Base-by-base conservation (phyloP, 345 rosid genomes). In the Cardamine occulta region DNA sequence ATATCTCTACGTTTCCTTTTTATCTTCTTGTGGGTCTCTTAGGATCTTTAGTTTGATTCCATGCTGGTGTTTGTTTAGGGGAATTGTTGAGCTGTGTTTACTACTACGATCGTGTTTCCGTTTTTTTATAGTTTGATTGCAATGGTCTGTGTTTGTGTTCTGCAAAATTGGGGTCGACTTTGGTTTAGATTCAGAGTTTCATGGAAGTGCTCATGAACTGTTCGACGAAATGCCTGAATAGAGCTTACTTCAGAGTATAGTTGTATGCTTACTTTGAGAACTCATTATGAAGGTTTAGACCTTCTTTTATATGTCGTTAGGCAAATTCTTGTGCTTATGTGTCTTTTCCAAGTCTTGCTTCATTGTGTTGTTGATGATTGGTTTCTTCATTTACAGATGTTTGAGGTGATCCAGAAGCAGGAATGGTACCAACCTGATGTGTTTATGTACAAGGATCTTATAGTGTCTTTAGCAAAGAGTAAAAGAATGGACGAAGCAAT, bases 361-460 rank as follows among this genome's bases (percentile, higher is more conserved):
- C 7, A 28, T 55, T 28, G 28, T 52, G 54, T 32, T 62, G 49
- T 53, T 76, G 45, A 37, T 62, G 23, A 9, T 23, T 7, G 49
- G 52, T 15, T 66, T 65, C 42, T 73, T 54, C 56, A 79, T 31
- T 62, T 79, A 55, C 86, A 92, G 99, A 79, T 90, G 71, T 94
- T 94, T 18, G 81, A 77, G 83, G 87, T 86, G 71, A 84, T 92
- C 32, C 89, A 81, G 63, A 90, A 86, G 79, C 96, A 92, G 73
- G 92, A 88, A 52, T 91, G 97, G 96, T 92, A 94, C 58, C 65
- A 79, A 68, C 91, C 97, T 0, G 98, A 94, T 76, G 94, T 83
- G 24, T 91, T 53, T 73, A 79, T 94, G 65, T 94, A 88, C 83
- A 94, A 91, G 86, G 99, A 94, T 81, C 82, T 92, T 80, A 84